Evolutionary conservation across 768 basidiomycete genomes (phyloP).

Genomic region (Boletus reticulatus): DNA sequence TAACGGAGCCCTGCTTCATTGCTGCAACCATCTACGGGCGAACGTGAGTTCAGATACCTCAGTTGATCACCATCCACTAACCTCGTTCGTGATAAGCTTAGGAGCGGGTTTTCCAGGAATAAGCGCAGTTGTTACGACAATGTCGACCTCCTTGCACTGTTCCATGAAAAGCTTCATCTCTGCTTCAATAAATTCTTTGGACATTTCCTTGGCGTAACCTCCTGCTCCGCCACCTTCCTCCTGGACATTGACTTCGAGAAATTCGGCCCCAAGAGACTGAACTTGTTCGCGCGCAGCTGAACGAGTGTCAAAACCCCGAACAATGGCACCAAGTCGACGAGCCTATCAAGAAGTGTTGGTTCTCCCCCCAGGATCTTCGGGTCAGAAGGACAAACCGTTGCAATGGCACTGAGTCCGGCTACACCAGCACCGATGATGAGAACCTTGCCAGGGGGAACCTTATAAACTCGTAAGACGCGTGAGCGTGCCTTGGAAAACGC

Average conservation of each 20-base stretch:
- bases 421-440: conserved; percentile 88
- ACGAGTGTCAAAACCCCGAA: conserved; percentile 85
- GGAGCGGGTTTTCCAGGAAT: conserved; percentile 88
- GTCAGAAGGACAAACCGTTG: conserved; percentile 50
- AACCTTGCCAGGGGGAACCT: conserved; percentile 88
- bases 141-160: conserved; percentile 88
- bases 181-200: conserved; percentile 83
- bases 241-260: conserved; percentile 75
- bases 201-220: conserved; percentile 90
- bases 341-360: conserved; percentile 44
- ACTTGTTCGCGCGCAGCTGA: conserved; percentile 86
- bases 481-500: not conserved
- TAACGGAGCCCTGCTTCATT: conserved; percentile 91
- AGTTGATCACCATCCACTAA: conserved; percentile 7
- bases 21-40: conserved; percentile 64
- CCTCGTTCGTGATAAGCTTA: conserved; percentile 75
- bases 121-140: conserved; percentile 83
- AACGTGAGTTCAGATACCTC: conserved; percentile 6
- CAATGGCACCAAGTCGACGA: conserved; percentile 80
- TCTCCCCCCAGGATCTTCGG: not conserved
- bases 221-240: conserved; percentile 83
- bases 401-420: conserved; percentile 85
- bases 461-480: conserved; percentile 18
- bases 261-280: conserved; percentile 87
- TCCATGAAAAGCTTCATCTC: conserved; percentile 88